Base-by-base conservation (phyloP, 805 yeast genomes). In the Hanseniaspora meyeri region DNA sequence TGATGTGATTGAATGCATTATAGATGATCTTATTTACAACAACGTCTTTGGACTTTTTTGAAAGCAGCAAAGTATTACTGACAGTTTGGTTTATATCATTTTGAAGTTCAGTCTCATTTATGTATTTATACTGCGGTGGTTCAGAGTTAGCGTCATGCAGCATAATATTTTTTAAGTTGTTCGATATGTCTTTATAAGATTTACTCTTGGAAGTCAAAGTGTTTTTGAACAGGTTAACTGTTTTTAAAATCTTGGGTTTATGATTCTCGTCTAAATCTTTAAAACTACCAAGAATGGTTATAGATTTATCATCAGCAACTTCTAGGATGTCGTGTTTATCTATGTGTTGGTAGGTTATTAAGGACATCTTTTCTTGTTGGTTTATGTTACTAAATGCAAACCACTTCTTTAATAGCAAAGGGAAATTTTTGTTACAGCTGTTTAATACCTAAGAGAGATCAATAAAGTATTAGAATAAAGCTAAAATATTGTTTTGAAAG, bases 1-100 rank as follows among this genome's bases (percentile, higher is more conserved):
- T 47, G 17, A 27, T 12, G 29, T 43, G n/a, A 27, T 55, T 55
- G 47, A 55, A 55, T 1, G 51, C 42, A n/a, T 55, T 55, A 27
- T 55, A 55, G 19, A 24, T 43, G 2, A 55, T 12, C 27, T 49
- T 55, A 3, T 42, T 46, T 16, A 55, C 39, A 4, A 16, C 2
- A 14, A 3, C 6, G 32, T 53, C 51, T 2, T 38, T 53, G 7
- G 40, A 11, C 6, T 46, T 53, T 24, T 45, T 53, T 14, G 46
- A 19, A 6, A 53, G 24, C 17, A 46, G n/a, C 24, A 46, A 17
- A 2, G 57, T 53, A 17, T 53, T 53, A 39, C 11, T 37, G 5
- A 53, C 19, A 4, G 36, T 12, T 39, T 53, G 57, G 2, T 46
- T 49, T 5, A 49, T 49, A 34, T 55, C 49, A 8, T 32, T 43